Conservation (phyloP, 225 moss, liverwort and hornwort genomes). For the Straminergon stramineum region DNA sequence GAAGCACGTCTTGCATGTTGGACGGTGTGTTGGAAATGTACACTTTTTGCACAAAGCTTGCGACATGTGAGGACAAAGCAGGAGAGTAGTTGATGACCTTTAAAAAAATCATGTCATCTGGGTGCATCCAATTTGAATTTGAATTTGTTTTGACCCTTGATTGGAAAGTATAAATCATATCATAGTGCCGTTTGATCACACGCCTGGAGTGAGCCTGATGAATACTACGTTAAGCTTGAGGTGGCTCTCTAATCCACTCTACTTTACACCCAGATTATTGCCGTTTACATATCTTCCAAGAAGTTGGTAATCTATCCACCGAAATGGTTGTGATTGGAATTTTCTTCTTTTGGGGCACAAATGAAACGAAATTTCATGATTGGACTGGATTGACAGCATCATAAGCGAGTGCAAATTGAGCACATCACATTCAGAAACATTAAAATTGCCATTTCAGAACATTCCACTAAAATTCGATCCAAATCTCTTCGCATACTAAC, state of each 20-base stretch:
- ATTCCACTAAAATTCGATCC: background rate
- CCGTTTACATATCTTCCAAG: background rate
- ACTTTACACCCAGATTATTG: background rate
- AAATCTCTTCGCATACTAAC: background rate
- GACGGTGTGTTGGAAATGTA: background rate
- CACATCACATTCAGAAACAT: background rate
- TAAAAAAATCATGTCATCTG: background rate
- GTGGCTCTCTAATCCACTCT: background rate
- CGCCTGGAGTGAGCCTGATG: background rate
- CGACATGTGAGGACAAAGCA: background rate
- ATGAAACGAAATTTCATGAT: too few relatives aligned
- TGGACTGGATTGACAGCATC: background rate
- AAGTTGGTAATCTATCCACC: background rate
- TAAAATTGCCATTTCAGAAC: background rate
- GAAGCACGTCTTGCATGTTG: background rate
- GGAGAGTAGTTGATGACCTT: background rate
- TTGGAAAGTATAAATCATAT: too few relatives aligned
- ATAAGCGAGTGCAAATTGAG: background rate
- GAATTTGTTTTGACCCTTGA: background rate
- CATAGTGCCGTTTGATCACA: background rate
- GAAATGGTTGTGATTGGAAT: background rate
- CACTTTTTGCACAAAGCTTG: background rate
- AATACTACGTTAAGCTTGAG: background rate
- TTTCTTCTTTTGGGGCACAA: too few relatives aligned
- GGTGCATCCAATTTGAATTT: background rate